Base-by-base conservation (phyloP, 345 rosid genomes). In the Citrus mangshanensis region DNA sequence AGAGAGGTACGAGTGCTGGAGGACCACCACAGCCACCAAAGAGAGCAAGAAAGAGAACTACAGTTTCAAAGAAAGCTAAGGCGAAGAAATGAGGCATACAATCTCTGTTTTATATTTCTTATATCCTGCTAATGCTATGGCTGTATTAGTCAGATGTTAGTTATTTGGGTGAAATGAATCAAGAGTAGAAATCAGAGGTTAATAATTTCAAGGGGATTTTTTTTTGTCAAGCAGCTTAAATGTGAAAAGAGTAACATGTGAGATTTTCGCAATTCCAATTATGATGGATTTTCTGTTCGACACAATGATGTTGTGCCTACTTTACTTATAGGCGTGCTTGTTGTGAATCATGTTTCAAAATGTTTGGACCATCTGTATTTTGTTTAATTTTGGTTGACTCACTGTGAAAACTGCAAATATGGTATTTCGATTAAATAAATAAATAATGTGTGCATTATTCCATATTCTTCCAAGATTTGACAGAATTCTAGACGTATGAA, bases 1-100 rank as follows among this genome's bases (percentile, higher is more conserved):
- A 92, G 91, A 92, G 88, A 84, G 91, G 88, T 63, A 89, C 80
- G 67, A 73, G 84, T 77, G 78, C 72, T 1, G 90, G 86, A 82
- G 91, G 89, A 84, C 92, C 90, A 87, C 81, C 86, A 54, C 91
- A 82, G 65, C 89, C 90, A 73, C 7, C 37, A 35, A 35, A 35
- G 37, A 35, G 6, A 35, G 37, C 37, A 35, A 35, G 37, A 35
- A 93, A 89, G 92, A 89, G 74, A 85, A 80, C 82, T 4, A 84
- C 61, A 60, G 80, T 30, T 58, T 81, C 91, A 49, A 90, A 88
- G 88, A 92, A 85, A 84, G 67, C 79, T 81, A 72, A 82, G 66
- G 78, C 80, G n/a, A 86, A 84, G 86, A 86, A 86, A 81, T 84
- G 82, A 86, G 79, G 55, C 34, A 40, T 14, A 34, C n/a, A 7